Evolutionary conservation across 2,329 filamentous ascomycete species (phyloP), one percentile per base, ranked within the genome.

Genomic region (Penicillium griseofulvum): DNA sequence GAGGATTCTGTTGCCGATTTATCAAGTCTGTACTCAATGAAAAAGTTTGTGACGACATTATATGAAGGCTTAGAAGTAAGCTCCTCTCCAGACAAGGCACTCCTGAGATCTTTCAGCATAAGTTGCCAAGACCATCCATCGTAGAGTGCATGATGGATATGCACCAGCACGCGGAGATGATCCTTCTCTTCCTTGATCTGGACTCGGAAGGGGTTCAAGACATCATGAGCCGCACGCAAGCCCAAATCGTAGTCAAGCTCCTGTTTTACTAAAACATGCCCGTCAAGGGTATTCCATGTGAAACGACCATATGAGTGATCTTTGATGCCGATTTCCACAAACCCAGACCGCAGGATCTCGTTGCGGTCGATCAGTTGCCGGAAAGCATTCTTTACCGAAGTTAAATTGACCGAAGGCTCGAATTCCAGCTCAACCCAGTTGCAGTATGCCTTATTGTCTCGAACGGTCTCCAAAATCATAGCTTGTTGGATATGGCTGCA

Each of bases 101-200:
- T 66, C 4, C 81, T 78, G 5, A 96, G 74, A 68, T 96, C 90
- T 26, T 81, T 75, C 14, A 90, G 68, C 0, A 95, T 72, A 29
- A 93, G 77, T 49, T 96, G 88, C 67, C 91, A 81, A 0, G 91
- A 92, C 92, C 92, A 97, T n/a, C 91, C 92, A 71, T 97, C 92
- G 67, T 96, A 97, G 1, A 95, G 70, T 0, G 90, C 86, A 72
- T 97, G 92, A 68, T 96, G 91, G 0, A 95, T 77, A 12, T 87
- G 79, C 42, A 90, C 50, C 11, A 83, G 65, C 1, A 71, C 56
- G 31, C 68, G 64, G 3, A 68, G 52, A 45, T 59, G 53, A 5
- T 67, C 47, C 17, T 61, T 17, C 8, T 49, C 31, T 49, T 60
- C 46, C 12, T 63, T 62, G 1, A 91, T 72, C 56, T 89, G 81